These are phyloP conservation scores for Ogataea wickerhamii DNA, from an alignment of 805 yeast species.

Conservation along the genomic window DNA sequence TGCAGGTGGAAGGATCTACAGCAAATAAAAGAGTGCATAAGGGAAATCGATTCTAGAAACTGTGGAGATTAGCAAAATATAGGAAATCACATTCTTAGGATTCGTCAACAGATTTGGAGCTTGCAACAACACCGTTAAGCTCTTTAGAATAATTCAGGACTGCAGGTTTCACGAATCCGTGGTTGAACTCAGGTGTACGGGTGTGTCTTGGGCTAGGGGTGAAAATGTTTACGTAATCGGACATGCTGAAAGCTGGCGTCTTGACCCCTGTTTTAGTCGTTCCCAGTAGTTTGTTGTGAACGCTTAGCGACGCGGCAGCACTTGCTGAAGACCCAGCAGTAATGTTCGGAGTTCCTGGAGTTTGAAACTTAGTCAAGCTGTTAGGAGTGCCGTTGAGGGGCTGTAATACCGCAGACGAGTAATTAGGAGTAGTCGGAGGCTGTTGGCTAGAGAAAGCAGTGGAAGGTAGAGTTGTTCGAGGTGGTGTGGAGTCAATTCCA, in stretches of 20 bases:
- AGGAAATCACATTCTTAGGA: no score
- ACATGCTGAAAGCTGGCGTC: constrained; percentile 76
- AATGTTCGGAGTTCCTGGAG: constrained; percentile 16
- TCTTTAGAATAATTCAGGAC: constrained; percentile 24
- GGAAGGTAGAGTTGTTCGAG: no score
- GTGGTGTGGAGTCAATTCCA: constrained; percentile 26
- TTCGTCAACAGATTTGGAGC: not conserved
- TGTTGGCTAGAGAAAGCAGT: constrained; percentile 7
- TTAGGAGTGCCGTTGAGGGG: constrained; percentile 5
- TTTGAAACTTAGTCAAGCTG: constrained; percentile 6
- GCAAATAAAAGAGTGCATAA: constrained; percentile 3
- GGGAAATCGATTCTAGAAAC: no score
- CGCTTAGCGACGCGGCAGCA: not conserved
- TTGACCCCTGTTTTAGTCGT: constrained; percentile 25
- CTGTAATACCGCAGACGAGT: constrained; percentile 6
- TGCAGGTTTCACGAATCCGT: constrained; percentile 18
- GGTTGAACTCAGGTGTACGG: constrained; percentile 35
- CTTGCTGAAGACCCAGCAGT: constrained; percentile 3
- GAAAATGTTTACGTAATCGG: constrained; percentile 75
- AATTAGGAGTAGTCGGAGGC: constrained; percentile 18
- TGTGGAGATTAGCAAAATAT: no score
- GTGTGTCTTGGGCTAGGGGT: constrained; percentile 61
- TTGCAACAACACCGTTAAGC: constrained; percentile 17
- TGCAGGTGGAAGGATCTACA: no score
- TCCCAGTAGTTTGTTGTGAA: constrained; percentile 7